Base-by-base conservation (phyloP, 495 filamentous ascomycete genomes). In the Talaromyces trachyspermus region DNA sequence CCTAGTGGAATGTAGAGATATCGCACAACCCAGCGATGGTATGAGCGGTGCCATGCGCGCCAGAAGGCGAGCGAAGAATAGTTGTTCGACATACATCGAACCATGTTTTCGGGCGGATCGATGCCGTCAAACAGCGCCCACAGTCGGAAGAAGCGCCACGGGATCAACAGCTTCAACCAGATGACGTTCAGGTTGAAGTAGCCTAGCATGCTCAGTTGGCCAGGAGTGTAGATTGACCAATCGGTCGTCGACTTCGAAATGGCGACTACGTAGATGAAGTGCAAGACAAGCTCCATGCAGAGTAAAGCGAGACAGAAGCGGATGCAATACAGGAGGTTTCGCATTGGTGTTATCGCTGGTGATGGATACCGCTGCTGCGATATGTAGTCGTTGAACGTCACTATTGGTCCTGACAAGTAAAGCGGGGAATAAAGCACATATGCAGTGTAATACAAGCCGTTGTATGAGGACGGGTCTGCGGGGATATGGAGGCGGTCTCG, bases 331-430 rank as follows among this genome's bases (percentile, higher is more conserved):
- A 84, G 68, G 30, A 83, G 54, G 10, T 81, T 95, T 46, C 88
- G 84, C 1, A 70, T 56, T 2, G 60, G 55, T 19, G 77, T 82
- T 52, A 94, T 79, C 29, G 73, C 86, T 15, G 81, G 73, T 1
- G 87, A 63, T 8, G 77, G 76, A 61, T 91, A 85, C 51, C 87
- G 71, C 54, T 74, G 71, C 61, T 99, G 92, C 12, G 89, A 88
- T 44, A 95, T 85, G 70, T 94, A 96, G 69, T 97, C 92, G 65
- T 99, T 99, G 72, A 97, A 99, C 20, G 89, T 96, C 46, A 97
- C 54, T 55, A 99, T 95, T 5, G 92, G 92, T 1, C 92, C 92
- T 0, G 90, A 77, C 22, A 99, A 75, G 60, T 95, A 99, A 1
- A 99, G 75, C 0, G 92, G 94, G 0, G 89, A 85, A 63, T 99